Base-by-base conservation (phyloP, 1,284 basidiomycete genomes). In the Tetrapyrgos nigripes region DNA sequence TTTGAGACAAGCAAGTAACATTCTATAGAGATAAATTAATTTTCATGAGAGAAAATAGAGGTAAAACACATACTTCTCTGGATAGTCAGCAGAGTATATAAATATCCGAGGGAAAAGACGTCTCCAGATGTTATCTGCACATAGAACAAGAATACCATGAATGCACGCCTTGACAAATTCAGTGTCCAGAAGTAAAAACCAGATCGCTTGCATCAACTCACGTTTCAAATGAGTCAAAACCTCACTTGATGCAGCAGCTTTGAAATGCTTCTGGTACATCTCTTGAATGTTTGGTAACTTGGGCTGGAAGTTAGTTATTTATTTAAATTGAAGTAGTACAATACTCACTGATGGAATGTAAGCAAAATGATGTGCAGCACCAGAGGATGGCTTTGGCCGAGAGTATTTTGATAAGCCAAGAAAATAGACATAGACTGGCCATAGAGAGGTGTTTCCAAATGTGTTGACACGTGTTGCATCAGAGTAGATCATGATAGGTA, bases 41-140 rank as follows among this genome's bases (percentile, higher is more conserved):
- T 10, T 13, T 4, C 13, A 13, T 19, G 31, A 24, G 3, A 35
- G 40, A 35, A 33, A 40, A 23, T 21, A 3, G 26, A 5, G 14
- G 27, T 23, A 35, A 40, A 45, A 19, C 27, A 68, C 68, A 53
- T 57, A 76, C 76, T 74, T 76, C 60, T 79, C 76, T 1, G 75
- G 77, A 61, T 78, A 79, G 63, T 79, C 76, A 2, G 74, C 76
- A 10, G 74, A 73, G 57, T 79, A 78, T 14, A 68, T 70, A 29
- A 76, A 71, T 24, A 78, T 58, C 3, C 71, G 65, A 33, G 71
- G 70, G 59, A 70, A 78, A 2, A 76, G 27, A 1, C 66, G 60
- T 0, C 71, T 60, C 23, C 54, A 48, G 27, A 73, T 60, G 3
- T 71, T 71, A 68, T 78, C 76, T 23, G 50, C 46, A 56, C 70